These are phyloP conservation scores for Tranzscheliella williamsii DNA, from an alignment of 1,284 basidiomycete genomes.

Conservation along the genomic window DNA sequence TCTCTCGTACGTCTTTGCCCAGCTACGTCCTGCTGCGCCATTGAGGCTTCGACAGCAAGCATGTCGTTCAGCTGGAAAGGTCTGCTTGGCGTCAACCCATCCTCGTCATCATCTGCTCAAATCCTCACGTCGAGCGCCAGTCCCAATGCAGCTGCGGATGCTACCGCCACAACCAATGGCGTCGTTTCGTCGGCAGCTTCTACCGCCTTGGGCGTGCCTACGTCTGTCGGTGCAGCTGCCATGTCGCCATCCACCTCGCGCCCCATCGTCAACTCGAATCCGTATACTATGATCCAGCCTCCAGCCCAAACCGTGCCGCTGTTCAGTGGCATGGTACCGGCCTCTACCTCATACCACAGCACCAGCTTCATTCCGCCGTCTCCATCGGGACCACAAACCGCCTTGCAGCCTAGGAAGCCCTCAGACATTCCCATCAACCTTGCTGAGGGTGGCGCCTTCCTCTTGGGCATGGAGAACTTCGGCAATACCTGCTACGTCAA, in stretches of 20 bases:
- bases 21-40: not conserved
- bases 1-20: too few species aligned
- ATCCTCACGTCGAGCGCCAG: slow-evolving; percentile 1
- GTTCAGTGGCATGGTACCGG: slow-evolving; percentile 20
- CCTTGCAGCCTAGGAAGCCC: slow-evolving; percentile 12
- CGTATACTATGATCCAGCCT: slow-evolving; percentile 6
- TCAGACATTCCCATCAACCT: slow-evolving; percentile 30
- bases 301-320: slow-evolving; percentile 5
- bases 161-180: slow-evolving; percentile 1
- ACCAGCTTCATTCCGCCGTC: slow-evolving; percentile 35
- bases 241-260: slow-evolving; percentile 7
- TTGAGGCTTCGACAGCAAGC: not conserved
- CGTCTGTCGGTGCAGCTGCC: slow-evolving; percentile 8
- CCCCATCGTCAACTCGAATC: slow-evolving; percentile 20
- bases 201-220: slow-evolving; percentile 1
- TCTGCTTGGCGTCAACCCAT: slow-evolving; percentile 42
- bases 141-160: slow-evolving; percentile 4
- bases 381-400: slow-evolving; percentile 17
- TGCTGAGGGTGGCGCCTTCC: slow-evolving; percentile 23
- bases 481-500: slow-evolving; percentile 75
- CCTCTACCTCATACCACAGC: slow-evolving; percentile 19
- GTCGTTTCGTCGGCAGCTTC: not conserved
- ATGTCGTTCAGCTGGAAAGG: slow-evolving; percentile 59
- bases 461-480: slow-evolving; percentile 57
- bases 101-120: slow-evolving; percentile 9